Evolutionary conservation across 305 asterid species (phyloP).

Genomic region (Fraxinus albicans): DNA sequence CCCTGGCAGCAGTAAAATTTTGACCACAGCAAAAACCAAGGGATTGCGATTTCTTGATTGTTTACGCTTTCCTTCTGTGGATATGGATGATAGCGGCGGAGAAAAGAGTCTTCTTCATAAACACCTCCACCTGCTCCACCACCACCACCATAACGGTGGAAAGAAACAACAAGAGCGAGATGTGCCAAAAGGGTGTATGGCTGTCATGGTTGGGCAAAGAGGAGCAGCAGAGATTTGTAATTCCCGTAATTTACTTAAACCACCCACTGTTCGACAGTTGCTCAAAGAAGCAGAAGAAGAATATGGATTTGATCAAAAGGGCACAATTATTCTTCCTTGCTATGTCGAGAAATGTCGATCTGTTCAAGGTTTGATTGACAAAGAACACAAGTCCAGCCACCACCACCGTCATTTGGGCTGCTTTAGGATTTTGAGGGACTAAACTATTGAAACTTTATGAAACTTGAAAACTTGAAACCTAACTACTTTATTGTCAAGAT

Average conservation of each 20-base stretch:
- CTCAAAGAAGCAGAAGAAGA: conserved; percentile 35
- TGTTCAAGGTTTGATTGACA: conserved; percentile 16
- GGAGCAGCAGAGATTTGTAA: conserved; percentile 22
- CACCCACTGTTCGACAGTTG: conserved; percentile 36
- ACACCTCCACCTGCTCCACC: background rate
- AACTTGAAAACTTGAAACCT: no score
- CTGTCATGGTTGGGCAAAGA: conserved; percentile 23
- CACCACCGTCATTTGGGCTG: background rate
- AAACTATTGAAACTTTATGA: no score
- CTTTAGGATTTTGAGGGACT: no score
- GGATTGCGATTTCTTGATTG: no score
- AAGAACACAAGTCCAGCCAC: background rate
- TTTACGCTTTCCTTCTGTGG: no score
- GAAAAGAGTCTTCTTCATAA: background rate
- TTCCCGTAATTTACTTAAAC: conserved; percentile 24
- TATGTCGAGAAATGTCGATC: conserved; percentile 19
- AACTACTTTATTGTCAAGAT: no score
- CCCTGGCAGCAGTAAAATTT: background rate
- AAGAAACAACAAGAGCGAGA: conserved; percentile 9
- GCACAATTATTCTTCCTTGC: conserved; percentile 33
- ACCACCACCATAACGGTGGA: background rate
- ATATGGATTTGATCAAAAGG: conserved; percentile 35
- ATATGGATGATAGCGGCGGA: background rate
- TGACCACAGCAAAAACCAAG: no score
- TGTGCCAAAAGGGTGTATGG: conserved; percentile 34